Evolutionary conservation across 257 asterid species (phyloP), one percentile per base, ranked within the genome.

Genomic region (Jacaranda mimosifolia): DNA sequence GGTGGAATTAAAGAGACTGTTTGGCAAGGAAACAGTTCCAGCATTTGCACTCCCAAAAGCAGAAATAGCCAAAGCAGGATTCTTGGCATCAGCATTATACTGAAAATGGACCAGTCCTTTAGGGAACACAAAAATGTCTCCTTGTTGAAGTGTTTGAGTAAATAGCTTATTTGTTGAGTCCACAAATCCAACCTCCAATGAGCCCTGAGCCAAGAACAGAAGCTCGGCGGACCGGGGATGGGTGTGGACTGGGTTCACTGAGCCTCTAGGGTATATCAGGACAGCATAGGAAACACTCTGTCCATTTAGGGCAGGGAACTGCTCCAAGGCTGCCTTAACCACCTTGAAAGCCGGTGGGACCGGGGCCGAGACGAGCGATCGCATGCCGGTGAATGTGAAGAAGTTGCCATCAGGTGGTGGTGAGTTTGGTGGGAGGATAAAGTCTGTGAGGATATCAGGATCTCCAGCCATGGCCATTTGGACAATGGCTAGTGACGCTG

Each of bases 221-320:
- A 90, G 89, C 90, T 88, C 93, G 0, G 94, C 79, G 1, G 94
- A 72, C 21, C 90, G 88, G 0, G 91, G 96, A 59, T 90, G 96
- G 21, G 81, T 84, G 84, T 88, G 91, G 10, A 87, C 84, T 39
- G 94, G 94, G 80, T 89, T 89, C 74, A 89, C 89, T 6, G 86
- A 48, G 17, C 82, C 77, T 3, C 59, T 68, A 4, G 93, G 89
- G 78, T 83, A 88, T 73, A 81, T 74, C 0, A 88, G 80, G 70
- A 88, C 86, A 0, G 89, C 91, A 57, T 84, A 88, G 63, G 91
- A 86, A 9, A 86, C 87, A 3, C 90, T 86, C 66, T 82, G 90
- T 35, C 90, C 87, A 3, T 83, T 86, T 3, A 88, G 74, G 10
- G 92, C 87, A 0, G 84, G 89, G 68, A 88, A 88, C 38, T 86